These are phyloP conservation scores for Metarhizium robertsii DNA, from an alignment of 2,329 filamentous ascomycete genomes.

Conservation along the genomic window DNA sequence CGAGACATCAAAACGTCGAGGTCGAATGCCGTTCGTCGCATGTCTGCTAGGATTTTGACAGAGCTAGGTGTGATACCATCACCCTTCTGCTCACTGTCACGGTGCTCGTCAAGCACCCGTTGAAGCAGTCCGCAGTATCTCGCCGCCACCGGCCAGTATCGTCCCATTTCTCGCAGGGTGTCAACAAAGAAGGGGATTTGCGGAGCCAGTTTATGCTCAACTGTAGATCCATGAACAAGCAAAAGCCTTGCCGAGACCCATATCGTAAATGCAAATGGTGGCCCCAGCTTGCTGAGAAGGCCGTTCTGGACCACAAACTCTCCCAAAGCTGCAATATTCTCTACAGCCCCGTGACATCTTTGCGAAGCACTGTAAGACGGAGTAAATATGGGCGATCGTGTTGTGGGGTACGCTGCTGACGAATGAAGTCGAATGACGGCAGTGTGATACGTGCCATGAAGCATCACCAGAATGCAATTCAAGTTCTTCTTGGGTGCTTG, in stretches of 20 bases:
- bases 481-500: slow-evolving; percentile 59
- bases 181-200: slow-evolving; percentile 77
- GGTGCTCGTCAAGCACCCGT: slow-evolving; percentile 77
- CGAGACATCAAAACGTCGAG: slow-evolving; percentile 82
- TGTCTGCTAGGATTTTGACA: slow-evolving; percentile 81
- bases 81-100: slow-evolving; percentile 65
- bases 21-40: slow-evolving; percentile 85
- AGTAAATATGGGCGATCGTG: slow-evolving; percentile 78
- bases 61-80: slow-evolving; percentile 71
- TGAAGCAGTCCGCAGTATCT: slow-evolving; percentile 73
- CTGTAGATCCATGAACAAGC: slow-evolving; percentile 83
- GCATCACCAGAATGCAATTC: slow-evolving; percentile 81
- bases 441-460: slow-evolving; percentile 84
- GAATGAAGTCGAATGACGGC: slow-evolving; percentile 86
- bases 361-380: slow-evolving; percentile 81
- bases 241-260: slow-evolving; percentile 86
- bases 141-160: slow-evolving; percentile 76
- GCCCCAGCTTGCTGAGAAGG: slow-evolving; percentile 72
- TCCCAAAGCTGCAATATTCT: slow-evolving; percentile 69
- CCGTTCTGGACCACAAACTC: slow-evolving; percentile 68
- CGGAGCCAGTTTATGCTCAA: slow-evolving; percentile 72
- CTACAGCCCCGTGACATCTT: slow-evolving; percentile 72
- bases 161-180: slow-evolving; percentile 69
- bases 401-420: slow-evolving; percentile 85
- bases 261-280: slow-evolving; percentile 83